Conservation (phyloP, 805 yeast species). For the Maudiozyma pseudohumilis region DNA sequence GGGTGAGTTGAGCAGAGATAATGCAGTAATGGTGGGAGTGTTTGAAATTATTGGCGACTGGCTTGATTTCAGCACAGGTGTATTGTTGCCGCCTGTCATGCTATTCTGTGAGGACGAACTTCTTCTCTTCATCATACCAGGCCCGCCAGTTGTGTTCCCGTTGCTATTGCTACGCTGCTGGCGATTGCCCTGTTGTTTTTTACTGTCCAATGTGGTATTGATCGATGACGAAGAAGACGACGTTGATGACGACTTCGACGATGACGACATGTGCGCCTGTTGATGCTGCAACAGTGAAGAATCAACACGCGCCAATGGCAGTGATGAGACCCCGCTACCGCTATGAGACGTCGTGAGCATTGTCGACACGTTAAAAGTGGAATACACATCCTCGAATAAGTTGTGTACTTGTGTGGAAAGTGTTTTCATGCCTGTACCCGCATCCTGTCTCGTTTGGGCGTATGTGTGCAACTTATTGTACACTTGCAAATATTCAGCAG, state of each 20-base stretch:
- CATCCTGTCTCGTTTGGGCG: conserved; percentile 1
- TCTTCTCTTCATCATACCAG: not conserved
- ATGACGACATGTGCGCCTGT: not conserved
- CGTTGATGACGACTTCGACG: conserved; percentile 1
- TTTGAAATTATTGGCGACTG: not conserved
- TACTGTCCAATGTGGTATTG: not conserved
- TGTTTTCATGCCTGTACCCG: not conserved
- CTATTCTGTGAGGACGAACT: not conserved
- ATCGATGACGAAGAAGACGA: conserved; percentile 1
- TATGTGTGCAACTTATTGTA: conserved; percentile 4
- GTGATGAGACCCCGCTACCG: conserved; percentile 1
- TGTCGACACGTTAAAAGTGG: conserved; percentile 16
- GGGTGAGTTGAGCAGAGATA: conserved; percentile 4
- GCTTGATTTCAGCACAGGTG: not conserved
- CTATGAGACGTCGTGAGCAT: conserved; percentile 10
- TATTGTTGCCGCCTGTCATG: not conserved
- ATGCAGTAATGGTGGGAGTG: conserved; percentile 5
- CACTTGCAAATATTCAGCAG: conserved; percentile 33
- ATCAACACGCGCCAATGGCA: not conserved
- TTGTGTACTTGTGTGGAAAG: conserved; percentile 3
- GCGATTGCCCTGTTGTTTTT: not conserved
- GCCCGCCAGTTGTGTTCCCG: not conserved
- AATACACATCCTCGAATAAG: conserved; percentile 20
- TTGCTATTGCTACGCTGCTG: not conserved
- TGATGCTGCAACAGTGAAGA: not conserved